A percentile compares a stretch with the other conserved stretches of the same genome.
Evolutionary conservation across 1,284 basidiomycete species (phyloP).

Genomic region (Ganoderma boninense): DNA sequence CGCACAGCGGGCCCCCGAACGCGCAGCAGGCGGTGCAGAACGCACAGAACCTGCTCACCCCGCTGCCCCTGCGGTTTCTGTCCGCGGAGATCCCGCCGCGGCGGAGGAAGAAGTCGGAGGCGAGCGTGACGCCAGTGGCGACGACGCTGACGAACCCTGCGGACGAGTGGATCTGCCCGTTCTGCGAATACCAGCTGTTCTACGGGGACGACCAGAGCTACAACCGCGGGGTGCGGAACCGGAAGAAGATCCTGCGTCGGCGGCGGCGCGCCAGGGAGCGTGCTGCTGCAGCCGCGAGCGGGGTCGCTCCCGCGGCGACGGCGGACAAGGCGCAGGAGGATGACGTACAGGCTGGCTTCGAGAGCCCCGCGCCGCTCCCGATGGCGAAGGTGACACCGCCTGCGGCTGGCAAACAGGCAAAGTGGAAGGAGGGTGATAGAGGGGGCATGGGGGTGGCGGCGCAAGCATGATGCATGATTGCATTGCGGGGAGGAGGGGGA

Average conservation of each 20-base stretch:
- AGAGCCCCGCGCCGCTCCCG: constrained; percentile 28
- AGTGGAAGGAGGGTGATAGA: constrained; percentile 39
- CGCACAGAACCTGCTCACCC: constrained; percentile 59
- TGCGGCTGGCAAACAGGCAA: constrained; percentile 36
- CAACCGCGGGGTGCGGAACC: constrained; percentile 69
- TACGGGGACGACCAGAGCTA: constrained; percentile 78
- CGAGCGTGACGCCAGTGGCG: constrained; percentile 34
- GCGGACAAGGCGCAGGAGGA: constrained; percentile 46
- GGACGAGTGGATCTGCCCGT: constrained; percentile 90
- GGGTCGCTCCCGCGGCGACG: constrained; percentile 37
- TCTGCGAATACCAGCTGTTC: constrained; percentile 88
- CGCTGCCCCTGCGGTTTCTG: constrained; percentile 70
- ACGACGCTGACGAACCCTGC: constrained; percentile 63
- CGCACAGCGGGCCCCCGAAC: constrained; percentile 59
- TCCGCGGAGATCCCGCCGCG: constrained; percentile 70
- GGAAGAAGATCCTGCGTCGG: constrained; percentile 82
- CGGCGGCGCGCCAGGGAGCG: constrained; percentile 80
- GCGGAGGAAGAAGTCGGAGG: constrained; percentile 45
- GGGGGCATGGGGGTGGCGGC: constrained; percentile 23
- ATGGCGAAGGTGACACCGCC: constrained; percentile 27
- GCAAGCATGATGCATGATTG: constrained; percentile 16
- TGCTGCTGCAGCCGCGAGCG: constrained; percentile 60
- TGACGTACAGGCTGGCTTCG: constrained; percentile 47
- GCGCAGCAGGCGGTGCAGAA: constrained; percentile 49
- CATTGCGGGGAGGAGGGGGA: background rate